phyloP scores from a whole-genome alignment of 805 yeast genomes.

The Candida rishiriensis region DNA sequence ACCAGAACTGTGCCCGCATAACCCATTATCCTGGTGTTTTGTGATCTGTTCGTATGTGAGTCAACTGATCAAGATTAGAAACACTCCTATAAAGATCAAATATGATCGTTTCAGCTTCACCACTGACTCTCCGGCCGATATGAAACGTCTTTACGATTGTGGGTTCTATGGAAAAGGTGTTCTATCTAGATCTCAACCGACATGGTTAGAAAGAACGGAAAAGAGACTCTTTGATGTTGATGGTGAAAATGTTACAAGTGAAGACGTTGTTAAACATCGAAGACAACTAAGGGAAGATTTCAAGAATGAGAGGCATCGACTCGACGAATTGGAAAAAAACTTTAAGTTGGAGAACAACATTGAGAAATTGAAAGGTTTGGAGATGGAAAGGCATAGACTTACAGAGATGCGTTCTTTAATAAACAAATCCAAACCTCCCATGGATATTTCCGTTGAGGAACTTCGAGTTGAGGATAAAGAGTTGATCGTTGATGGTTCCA shows the following conservation, averaged over 20 bases:
- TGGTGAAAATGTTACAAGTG: slow-evolving; percentile 42
- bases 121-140: slow-evolving; percentile 40
- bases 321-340: slow-evolving; percentile 45
- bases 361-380: slow-evolving; percentile 32
- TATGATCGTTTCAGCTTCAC: slow-evolving; percentile 28
- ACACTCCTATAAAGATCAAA: slow-evolving; percentile 2
- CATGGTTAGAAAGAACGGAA: slow-evolving; percentile 72
- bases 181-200: slow-evolving; percentile 85
- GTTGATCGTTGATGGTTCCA: slow-evolving; percentile 24
- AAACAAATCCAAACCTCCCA: slow-evolving; percentile 14
- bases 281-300: slow-evolving; percentile 68
- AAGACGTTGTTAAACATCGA: slow-evolving; percentile 72
- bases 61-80: slow-evolving; percentile 3
- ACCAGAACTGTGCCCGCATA: slow-evolving; percentile 39
- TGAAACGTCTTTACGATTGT: slow-evolving; percentile 63
- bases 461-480: slow-evolving; percentile 35
- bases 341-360: slow-evolving; percentile 21
- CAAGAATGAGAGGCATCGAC: slow-evolving; percentile 60
- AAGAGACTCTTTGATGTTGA: slow-evolving; percentile 38
- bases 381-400: slow-evolving; percentile 30
- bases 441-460: slow-evolving; percentile 2
- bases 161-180: slow-evolving; percentile 96
- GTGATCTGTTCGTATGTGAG: slow-evolving; percentile 26
- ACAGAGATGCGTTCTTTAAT: slow-evolving; percentile 16
- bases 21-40: slow-evolving; percentile 43